Percentiles rank a stretch among this genome's conserved stretches.
Evolutionary conservation across 1,139 yeast genomes (phyloP).

Genomic region (Pichia cactophila): DNA sequence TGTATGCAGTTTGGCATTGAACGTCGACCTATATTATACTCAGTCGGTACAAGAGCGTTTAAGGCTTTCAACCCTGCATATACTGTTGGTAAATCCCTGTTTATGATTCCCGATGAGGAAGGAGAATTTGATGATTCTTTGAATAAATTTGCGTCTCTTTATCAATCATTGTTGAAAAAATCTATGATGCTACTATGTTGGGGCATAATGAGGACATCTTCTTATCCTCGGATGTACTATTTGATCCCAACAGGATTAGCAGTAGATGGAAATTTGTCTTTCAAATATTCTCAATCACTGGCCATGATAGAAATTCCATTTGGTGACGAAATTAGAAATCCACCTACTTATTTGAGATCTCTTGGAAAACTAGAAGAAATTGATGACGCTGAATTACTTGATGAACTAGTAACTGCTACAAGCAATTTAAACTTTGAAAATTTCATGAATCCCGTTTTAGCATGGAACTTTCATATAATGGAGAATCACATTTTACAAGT

Average conservation of each 20-base stretch:
- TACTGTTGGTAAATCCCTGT: conserved; percentile 47
- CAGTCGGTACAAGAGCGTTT: conserved; percentile 59
- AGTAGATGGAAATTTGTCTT: background rate
- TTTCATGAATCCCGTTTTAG: conserved; percentile 52
- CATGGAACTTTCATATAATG: conserved; percentile 56
- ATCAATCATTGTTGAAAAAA: conserved; percentile 47
- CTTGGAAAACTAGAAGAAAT: conserved; percentile 12
- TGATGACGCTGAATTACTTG: conserved; percentile 18
- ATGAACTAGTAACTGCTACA: conserved; percentile 16
- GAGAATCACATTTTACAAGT: conserved; percentile 62
- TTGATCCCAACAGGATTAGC: conserved; percentile 44
- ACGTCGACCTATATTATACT: conserved; percentile 37
- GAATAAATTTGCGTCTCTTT: conserved; percentile 60
- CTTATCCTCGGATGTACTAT: conserved; percentile 55
- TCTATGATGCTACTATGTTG: conserved; percentile 61
- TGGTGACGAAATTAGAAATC: conserved; percentile 51
- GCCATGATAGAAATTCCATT: conserved; percentile 54
- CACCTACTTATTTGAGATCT: conserved; percentile 34
- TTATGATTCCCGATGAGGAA: conserved; percentile 50
- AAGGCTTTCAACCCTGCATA: conserved; percentile 43
- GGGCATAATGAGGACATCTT: conserved; percentile 51
- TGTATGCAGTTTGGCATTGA: conserved; percentile 28
- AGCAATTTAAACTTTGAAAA: conserved; percentile 16
- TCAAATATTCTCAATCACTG: conserved; percentile 49
- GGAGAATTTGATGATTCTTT: conserved; percentile 55